Evolutionary conservation across 2,329 filamentous ascomycete species (phyloP).

Genomic region (Botryosphaeria dothidea): DNA sequence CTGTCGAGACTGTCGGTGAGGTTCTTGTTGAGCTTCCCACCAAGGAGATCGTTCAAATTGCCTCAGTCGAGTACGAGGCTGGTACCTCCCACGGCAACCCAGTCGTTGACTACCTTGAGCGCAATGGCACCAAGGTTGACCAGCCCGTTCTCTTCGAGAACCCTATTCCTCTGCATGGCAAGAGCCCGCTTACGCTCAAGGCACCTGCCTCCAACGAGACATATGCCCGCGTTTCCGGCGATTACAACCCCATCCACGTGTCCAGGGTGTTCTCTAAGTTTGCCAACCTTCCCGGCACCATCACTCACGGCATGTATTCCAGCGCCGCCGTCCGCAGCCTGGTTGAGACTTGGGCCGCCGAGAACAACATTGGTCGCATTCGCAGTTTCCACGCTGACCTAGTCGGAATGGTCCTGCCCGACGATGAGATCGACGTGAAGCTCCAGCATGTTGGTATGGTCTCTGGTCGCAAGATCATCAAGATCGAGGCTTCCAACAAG

Average conservation of each 20-base stretch:
- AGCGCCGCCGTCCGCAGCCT: conserved; percentile 94
- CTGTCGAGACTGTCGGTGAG: conserved; percentile 87
- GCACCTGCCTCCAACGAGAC: conserved; percentile 96
- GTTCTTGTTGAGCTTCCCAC: conserved; percentile 92
- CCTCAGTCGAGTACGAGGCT: conserved; percentile 93
- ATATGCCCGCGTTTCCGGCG: conserved; percentile 94
- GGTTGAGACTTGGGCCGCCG: conserved; percentile 97
- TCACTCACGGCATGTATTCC: conserved; percentile 99
- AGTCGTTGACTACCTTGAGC: conserved; percentile 92
- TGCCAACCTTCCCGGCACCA: conserved; percentile 92
- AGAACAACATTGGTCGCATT: conserved; percentile 97
- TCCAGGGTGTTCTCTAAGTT: conserved; percentile 96
- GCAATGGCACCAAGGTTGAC: conserved; percentile 88
- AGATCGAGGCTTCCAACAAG: conserved; percentile 93
- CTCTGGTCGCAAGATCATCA: conserved; percentile 97
- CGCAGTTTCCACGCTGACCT: conserved; percentile 95
- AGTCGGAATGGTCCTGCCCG: conserved; percentile 98
- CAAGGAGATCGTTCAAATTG: conserved; percentile 96
- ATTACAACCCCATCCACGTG: conserved; percentile 99
- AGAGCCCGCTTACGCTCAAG: conserved; percentile 82
- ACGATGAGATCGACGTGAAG: conserved; percentile 92
- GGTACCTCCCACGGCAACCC: conserved; percentile 93
- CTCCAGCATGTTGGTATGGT: conserved; percentile 98
- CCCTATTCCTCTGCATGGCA: conserved; percentile 90
- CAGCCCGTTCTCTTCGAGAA: conserved; percentile 98